Evolutionary conservation across 2,329 filamentous ascomycete genomes (phyloP), one percentile per base, ranked within the genome.

Genomic region (Fusarium siculi): DNA sequence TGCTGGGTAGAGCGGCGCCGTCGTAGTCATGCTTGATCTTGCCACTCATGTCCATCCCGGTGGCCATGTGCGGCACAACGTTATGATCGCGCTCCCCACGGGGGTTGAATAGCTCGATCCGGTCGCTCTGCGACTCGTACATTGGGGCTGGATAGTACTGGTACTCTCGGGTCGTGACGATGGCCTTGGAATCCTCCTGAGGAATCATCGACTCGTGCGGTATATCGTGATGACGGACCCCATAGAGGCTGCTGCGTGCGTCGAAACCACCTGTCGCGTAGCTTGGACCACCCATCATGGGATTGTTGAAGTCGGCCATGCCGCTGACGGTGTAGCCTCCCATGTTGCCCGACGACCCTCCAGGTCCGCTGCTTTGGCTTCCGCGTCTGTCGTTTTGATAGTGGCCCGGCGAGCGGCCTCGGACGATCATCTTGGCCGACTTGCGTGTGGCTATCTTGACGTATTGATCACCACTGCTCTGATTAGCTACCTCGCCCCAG

Each of bases 341-440:
- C 73, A 89, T 86, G 46, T 87, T 88, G 28, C 91, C 89, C 42
- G 90, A 89, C 2, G 91, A 90, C 19, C 93, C 92, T 63, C 87
- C 87, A 5, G 87, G 86, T 5, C 93, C 92, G 77, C 92, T 93
- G 76, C 91, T 90, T 6, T 91, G 87, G 79, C 91, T 93, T 58
- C 90, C 87, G 61, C 91, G 88, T 71, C 92, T 85, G 73, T 92
- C 91, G 49, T 92, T 90, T 77, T 93, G 91, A 81, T 95, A 95
- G 77, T 95, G 94, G 4, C 93, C 93, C 0, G 93, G 93, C 12
- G 93, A 95, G 32, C 93, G 89, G 10, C 94, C 94, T 28, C 94
- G 92, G n/a, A 96, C 93, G 74, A 97, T 94, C 87, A 96, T 93
- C 79, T 92, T 93, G 66, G 92, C 90, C 10, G 93, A 96, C 77